phyloP scores from a whole-genome alignment of 2,329 filamentous ascomycete genomes.

The Rugonectria rugulosa region DNA sequence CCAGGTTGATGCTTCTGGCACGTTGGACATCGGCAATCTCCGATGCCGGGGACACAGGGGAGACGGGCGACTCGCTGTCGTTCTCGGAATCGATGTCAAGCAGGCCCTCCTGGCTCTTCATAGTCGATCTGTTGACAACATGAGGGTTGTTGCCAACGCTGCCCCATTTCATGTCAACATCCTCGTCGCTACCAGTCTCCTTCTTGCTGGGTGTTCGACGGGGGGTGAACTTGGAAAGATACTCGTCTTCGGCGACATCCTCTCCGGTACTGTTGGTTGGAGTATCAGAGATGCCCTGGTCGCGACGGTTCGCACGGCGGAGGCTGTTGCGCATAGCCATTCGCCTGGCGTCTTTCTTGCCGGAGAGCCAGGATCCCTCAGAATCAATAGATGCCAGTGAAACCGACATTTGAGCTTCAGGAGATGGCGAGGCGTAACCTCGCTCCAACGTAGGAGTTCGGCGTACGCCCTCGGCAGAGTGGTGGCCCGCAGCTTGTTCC shows the following conservation, averaged over 20 bases:
- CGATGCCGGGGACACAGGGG: constrained; percentile 34
- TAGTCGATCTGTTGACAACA: constrained; percentile 66
- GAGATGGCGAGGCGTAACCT: constrained; percentile 49
- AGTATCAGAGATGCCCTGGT: constrained; percentile 48
- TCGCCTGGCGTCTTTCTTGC: constrained; percentile 63
- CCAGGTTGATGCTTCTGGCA: constrained; percentile 75
- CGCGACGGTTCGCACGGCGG: constrained; percentile 41
- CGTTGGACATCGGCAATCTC: constrained; percentile 60
- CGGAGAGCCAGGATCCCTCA: constrained; percentile 94
- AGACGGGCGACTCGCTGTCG: constrained; percentile 39
- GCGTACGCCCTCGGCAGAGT: constrained; percentile 43
- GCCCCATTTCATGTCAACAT: constrained; percentile 61
- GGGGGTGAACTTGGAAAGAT: constrained; percentile 62
- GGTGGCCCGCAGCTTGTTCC: constrained; percentile 52
- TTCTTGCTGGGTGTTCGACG: constrained; percentile 35
- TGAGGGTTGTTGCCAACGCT: constrained; percentile 55
- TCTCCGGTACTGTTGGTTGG: constrained; percentile 63
- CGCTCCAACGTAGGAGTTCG: constrained; percentile 35
- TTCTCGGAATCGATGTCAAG: constrained; percentile 53
- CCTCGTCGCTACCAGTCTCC: constrained; percentile 60
- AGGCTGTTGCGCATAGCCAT: constrained; percentile 55
- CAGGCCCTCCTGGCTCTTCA: constrained; percentile 62
- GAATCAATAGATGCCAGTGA: constrained; percentile 95
- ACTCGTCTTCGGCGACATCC: constrained; percentile 74
- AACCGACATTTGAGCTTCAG: constrained; percentile 74